phyloP scores from a whole-genome alignment of 352 stramenopile genomes.

The Phytophthora pinifolia region DNA sequence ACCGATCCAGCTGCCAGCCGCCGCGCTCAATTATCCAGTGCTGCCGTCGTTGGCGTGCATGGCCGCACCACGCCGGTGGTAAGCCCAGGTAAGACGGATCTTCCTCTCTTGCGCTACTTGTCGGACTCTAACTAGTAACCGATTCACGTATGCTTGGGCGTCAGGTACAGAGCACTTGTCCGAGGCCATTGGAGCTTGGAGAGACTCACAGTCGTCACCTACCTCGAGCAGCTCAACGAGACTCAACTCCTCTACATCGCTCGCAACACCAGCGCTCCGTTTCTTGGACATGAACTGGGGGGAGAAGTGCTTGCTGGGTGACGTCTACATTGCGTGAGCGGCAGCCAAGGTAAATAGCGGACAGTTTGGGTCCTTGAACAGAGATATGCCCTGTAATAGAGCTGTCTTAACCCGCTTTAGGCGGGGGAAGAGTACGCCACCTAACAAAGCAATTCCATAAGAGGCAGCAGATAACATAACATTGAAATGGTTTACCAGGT shows the following conservation, averaged over 20 bases:
- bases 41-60: conserved; percentile 15
- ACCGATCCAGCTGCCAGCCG: too few relatives aligned
- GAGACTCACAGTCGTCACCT: background rate
- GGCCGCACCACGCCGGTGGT: background rate
- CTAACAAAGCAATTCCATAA: too few relatives aligned
- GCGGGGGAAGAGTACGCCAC: conserved; percentile 14
- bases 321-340: conserved; percentile 6
- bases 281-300: conserved; percentile 12
- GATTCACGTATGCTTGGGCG: too few relatives aligned
- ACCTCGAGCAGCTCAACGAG: conserved; percentile 15
- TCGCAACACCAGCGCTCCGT: background rate
- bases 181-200: background rate
- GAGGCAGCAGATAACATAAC: background rate
- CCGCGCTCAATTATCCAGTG: conserved; percentile 11
- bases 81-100: background rate
- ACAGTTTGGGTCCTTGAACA: conserved; percentile 17
- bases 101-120: background rate
- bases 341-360: conserved; percentile 12
- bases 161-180: too few relatives aligned
- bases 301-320: conserved; percentile 4
- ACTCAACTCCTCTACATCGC: conserved; percentile 3
- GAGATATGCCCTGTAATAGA: conserved; percentile 10
- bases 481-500: background rate
- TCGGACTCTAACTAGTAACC: too few relatives aligned
- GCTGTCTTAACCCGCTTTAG: conserved; percentile 16